These are phyloP conservation scores for Fusarium praegraminearum DNA, from an alignment of 2,329 filamentous ascomycete species.

Conservation along the genomic window DNA sequence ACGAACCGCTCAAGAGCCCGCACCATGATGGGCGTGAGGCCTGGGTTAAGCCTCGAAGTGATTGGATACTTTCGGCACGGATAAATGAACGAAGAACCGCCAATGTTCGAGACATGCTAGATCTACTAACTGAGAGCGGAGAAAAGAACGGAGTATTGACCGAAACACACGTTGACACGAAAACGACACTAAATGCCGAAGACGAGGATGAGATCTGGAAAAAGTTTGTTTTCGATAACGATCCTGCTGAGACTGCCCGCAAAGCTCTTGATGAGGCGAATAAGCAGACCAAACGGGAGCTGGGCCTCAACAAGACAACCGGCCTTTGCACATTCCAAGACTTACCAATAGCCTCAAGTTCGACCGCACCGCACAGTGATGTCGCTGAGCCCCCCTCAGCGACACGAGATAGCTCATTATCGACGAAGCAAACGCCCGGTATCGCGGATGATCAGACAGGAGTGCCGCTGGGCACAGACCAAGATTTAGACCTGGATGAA, in stretches of 20 bases:
- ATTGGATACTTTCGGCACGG: constrained; percentile 10
- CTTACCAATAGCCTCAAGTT: constrained; percentile 16
- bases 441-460: constrained; percentile 1
- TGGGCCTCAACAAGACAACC: constrained; percentile 10
- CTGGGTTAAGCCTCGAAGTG: constrained; percentile 1
- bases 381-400: constrained; percentile 38
- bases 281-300: constrained; percentile 35
- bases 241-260: constrained; percentile 34
- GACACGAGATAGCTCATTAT: constrained; percentile 18
- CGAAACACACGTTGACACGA: neutral
- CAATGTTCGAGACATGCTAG: constrained; percentile 40
- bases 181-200: constrained; percentile 25
- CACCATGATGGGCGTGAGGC: constrained; percentile 1
- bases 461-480: neutral
- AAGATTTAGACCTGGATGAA: neutral
- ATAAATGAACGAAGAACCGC: constrained; percentile 6
- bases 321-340: constrained; percentile 17
- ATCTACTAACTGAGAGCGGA: constrained; percentile 36
- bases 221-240: constrained; percentile 46
- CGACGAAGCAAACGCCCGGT: neutral
- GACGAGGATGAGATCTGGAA: constrained; percentile 50
- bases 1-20: neutral
- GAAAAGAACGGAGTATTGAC: neutral
- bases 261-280: constrained; percentile 41
- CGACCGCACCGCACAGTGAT: constrained; percentile 26